Percentiles rank a stretch among this genome's conserved stretches.
These are phyloP conservation scores for Aureobasidium sp. DNA, from an alignment of 2,329 filamentous ascomycete genomes.

Conservation along the genomic window DNA sequence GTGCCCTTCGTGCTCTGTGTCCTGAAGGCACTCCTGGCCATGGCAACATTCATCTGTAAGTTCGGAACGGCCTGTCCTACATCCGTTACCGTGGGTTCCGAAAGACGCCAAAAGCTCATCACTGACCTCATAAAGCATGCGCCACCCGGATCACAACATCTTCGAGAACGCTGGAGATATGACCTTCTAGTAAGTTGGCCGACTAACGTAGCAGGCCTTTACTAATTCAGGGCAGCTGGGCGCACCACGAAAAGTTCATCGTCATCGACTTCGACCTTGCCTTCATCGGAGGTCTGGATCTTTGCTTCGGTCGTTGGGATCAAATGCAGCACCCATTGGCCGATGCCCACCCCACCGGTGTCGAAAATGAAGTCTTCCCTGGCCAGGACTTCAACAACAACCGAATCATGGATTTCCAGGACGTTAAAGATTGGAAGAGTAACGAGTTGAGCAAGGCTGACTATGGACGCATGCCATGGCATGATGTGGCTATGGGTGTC, in stretches of 20 bases:
- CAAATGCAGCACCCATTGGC: slow-evolving; percentile 73
- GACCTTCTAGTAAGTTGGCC: slow-evolving; percentile 62
- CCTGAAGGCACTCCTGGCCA: slow-evolving; percentile 72
- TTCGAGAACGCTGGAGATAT: slow-evolving; percentile 90
- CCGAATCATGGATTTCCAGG: slow-evolving; percentile 88
- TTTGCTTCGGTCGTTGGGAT: slow-evolving; percentile 96
- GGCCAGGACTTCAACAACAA: slow-evolving; percentile 99
- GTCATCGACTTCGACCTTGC: slow-evolving; percentile 85
- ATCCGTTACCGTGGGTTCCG: background rate
- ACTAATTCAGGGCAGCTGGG: slow-evolving; percentile 46
- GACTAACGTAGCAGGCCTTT: no score
- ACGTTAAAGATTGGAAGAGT: slow-evolving; percentile 81
- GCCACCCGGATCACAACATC: slow-evolving; percentile 91
- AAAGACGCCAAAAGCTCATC: no score
- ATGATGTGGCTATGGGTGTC: slow-evolving; percentile 89
- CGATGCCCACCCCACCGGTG: slow-evolving; percentile 77
- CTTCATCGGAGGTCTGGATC: slow-evolving; percentile 87
- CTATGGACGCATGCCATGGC: slow-evolving; percentile 95
- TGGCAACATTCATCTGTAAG: slow-evolving; percentile 68
- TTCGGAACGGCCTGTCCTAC: background rate
- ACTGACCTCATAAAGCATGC: slow-evolving; percentile 41
- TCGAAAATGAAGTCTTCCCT: slow-evolving; percentile 78
- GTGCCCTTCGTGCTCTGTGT: slow-evolving; percentile 69
- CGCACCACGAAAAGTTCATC: slow-evolving; percentile 96
- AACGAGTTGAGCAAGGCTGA: slow-evolving; percentile 89